Evolutionary conservation across 345 rosid species (phyloP).

Genomic region (Sapria himalayana): DNA sequence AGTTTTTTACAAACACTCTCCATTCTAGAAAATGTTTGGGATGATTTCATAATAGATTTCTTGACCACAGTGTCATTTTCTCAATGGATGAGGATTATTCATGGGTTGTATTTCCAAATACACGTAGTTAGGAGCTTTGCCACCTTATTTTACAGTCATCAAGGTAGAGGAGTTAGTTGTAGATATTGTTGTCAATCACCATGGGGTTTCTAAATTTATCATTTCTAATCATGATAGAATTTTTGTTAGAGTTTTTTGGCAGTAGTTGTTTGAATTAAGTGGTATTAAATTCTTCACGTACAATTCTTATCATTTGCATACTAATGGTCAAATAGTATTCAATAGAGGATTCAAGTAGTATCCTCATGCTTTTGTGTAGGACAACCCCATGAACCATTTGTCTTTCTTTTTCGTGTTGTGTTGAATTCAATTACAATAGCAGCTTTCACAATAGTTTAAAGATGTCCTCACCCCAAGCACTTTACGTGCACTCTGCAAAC

Average conservation of each 20-base stretch:
- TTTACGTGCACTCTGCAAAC: no score
- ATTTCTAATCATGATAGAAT: not conserved
- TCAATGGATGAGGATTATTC: not conserved
- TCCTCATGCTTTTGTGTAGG: no score
- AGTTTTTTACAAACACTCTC: not conserved
- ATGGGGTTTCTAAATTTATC: not conserved
- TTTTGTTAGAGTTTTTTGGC: constrained; percentile 3
- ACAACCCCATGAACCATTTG: no score
- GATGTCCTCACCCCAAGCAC: no score
- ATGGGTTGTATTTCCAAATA: not conserved
- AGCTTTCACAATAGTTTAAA: no score
- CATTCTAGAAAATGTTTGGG: not conserved
- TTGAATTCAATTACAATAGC: no score
- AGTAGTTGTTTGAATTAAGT: not conserved
- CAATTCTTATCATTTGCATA: no score
- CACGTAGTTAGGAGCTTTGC: not conserved
- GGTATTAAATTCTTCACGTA: not conserved
- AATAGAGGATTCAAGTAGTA: no score
- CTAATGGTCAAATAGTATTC: no score
- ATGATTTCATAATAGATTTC: no score
- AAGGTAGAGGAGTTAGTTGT: not conserved
- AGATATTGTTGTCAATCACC: not conserved
- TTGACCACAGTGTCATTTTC: not conserved
- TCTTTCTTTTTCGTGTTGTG: no score
- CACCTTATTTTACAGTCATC: not conserved